Evolutionary conservation across 495 filamentous ascomycete genomes (phyloP).

Genomic region (Penicillium macrosclerotiorum): DNA sequence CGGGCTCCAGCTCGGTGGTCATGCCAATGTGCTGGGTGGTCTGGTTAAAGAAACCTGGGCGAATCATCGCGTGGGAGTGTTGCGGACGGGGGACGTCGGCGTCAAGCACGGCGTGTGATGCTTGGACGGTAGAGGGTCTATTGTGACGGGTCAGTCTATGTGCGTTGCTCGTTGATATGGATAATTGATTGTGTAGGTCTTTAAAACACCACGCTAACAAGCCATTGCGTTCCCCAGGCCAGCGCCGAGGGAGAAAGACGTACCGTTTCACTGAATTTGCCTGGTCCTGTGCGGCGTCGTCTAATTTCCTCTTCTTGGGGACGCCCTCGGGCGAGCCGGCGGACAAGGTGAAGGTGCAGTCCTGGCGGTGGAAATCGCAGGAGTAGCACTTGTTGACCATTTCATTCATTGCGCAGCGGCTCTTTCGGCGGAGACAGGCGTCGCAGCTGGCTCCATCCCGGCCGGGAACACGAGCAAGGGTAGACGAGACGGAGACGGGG

Average conservation of each 20-base stretch:
- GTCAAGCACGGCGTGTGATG: conserved; percentile 16
- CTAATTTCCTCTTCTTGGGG: conserved; percentile 70
- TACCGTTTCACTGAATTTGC: conserved; percentile 47
- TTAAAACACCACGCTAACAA: background rate
- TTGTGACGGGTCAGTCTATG: conserved; percentile 5
- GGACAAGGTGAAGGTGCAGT: conserved; percentile 49
- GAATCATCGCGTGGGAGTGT: conserved; percentile 30
- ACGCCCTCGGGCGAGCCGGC: conserved; percentile 50
- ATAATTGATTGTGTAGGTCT: too few species aligned
- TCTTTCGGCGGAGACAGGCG: conserved; percentile 81
- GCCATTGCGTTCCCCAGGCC: background rate
- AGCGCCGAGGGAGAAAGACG: background rate
- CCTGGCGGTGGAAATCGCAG: conserved; percentile 53
- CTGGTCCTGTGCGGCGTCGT: conserved; percentile 33
- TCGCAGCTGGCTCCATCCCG: conserved; percentile 63
- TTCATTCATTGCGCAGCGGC: conserved; percentile 83
- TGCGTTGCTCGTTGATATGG: too few species aligned
- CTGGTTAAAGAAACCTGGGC: conserved; percentile 43
- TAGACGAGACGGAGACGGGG: conserved; percentile 26
- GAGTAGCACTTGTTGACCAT: conserved; percentile 52
- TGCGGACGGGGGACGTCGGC: conserved; percentile 24
- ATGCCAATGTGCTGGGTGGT: conserved; percentile 52
- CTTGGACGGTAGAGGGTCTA: conserved; percentile 28
- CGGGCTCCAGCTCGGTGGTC: conserved; percentile 53
- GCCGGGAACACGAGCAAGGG: conserved; percentile 24